Evolutionary conservation across 805 yeast species (phyloP).

Genomic region (Kazachstania bromeliacearum): DNA sequence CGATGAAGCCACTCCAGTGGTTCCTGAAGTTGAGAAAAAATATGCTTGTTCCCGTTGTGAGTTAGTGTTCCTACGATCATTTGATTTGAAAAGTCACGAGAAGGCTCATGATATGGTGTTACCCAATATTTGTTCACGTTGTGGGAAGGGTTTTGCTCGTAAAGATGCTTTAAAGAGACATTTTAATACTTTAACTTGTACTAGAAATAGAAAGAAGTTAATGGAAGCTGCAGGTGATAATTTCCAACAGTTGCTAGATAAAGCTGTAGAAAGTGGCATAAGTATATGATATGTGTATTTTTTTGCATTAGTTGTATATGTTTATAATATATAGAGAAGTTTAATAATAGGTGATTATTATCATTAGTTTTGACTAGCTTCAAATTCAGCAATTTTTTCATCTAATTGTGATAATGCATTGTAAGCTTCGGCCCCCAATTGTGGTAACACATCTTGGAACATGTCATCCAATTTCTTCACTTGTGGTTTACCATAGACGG

Average conservation of each 20-base stretch:
- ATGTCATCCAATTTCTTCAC: conserved; percentile 87
- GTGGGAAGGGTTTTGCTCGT: conserved; percentile 79
- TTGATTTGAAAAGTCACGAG: conserved; percentile 66
- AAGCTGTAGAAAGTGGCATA: conserved; percentile 23
- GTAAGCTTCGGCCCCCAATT: conserved; percentile 92
- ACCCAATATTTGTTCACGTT: conserved; percentile 64
- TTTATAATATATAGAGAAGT: no score
- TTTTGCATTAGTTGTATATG: no score
- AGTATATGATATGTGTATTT: conserved; percentile 9
- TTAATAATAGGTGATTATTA: no score
- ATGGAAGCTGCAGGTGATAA: conserved; percentile 31
- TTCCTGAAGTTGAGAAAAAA: conserved; percentile 23
- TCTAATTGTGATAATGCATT: conserved; percentile 83
- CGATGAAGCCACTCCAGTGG: neutral
- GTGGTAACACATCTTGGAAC: conserved; percentile 89
- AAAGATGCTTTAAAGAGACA: conserved; percentile 77
- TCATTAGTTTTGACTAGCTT: no score
- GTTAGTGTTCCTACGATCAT: conserved; percentile 54
- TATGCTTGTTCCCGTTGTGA: conserved; percentile 53
- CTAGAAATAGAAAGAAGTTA: conserved; percentile 51
- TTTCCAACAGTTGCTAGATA: conserved; percentile 26
- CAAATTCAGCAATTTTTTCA: conserved; percentile 51
- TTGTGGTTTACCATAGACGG: conserved; percentile 90
- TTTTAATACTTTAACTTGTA: conserved; percentile 64
- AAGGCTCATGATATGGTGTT: conserved; percentile 62